Evolutionary conservation across 768 basidiomycete genomes (phyloP), one percentile per base, ranked within the genome.

Genomic region (Tylopilus intermedius): DNA sequence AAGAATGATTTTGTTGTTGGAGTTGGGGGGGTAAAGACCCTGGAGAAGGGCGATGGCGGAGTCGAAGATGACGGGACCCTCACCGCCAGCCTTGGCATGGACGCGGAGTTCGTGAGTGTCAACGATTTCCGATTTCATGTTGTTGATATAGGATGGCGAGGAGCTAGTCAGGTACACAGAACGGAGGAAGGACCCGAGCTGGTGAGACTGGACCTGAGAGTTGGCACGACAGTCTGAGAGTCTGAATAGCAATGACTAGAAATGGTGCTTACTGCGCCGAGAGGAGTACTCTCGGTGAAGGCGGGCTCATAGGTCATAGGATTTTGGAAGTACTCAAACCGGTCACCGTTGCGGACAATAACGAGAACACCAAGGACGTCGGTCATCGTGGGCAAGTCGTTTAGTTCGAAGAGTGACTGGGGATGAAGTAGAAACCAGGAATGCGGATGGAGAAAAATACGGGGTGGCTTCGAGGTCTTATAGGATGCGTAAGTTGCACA

Each of bases 41-140:
- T 94, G 92, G 39, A 91, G 79, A 49, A 91, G 75, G 29, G 91
- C 90, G 49, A 87, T 85, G 30, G 89, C 84, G 6, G 86, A 87
- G 75, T 93, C 90, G 69, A 90, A 88, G 59, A 92, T 89, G 47
- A 88, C 84, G n/a, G 82, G 76, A 44, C 90, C 90, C 66, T 94
- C 90, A 47, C 83, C 84, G 43, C 90, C 89, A 49, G 83, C 84
- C 72, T 93, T 92, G 67, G 86, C 88, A 57, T 82, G 83, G 49
- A 87, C 78, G 59, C 84, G 83, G 61, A 92, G 76, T 66, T 88
- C 80, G 60, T 74, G 77, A 65, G 84, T 86, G 74, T 88, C 78
- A 32, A 86, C 86, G 60, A 90, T 75, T 63, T 88, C 83, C 27
- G 75, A 67, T 54, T 77, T 75, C 68, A 90, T 81, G 52, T 78